phyloP scores from a whole-genome alignment of 2,329 filamentous ascomycete genomes.

The Apiospora koreana region DNA sequence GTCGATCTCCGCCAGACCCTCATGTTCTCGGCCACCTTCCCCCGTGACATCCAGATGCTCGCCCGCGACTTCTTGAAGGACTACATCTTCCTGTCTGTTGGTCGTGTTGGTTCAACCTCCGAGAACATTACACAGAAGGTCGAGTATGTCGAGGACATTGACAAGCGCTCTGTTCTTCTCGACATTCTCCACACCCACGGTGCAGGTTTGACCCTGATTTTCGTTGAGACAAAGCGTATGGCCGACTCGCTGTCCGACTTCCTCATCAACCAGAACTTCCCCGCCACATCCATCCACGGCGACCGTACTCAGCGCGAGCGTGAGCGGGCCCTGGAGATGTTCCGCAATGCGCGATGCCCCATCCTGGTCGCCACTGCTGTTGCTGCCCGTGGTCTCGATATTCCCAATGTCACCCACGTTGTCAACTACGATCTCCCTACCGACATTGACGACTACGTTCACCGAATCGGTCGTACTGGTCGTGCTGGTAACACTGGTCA shows the following conservation, averaged over 20 bases:
- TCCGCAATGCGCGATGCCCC: slow-evolving; percentile 92
- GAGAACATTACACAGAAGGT: slow-evolving; percentile 99
- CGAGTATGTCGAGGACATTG: slow-evolving; percentile 93
- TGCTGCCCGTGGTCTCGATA: slow-evolving; percentile 87
- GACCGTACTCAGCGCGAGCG: slow-evolving; percentile 98
- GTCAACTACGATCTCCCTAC: slow-evolving; percentile 99
- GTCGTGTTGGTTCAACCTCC: slow-evolving; percentile 97
- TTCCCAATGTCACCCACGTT: slow-evolving; percentile 94
- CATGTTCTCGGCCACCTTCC: slow-evolving; percentile 99
- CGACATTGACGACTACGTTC: slow-evolving; percentile 98
- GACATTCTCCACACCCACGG: slow-evolving; percentile 96
- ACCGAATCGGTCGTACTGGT: slow-evolving; percentile 99
- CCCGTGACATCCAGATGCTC: slow-evolving; percentile 98
- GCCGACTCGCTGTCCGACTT: slow-evolving; percentile 97
- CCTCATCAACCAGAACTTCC: slow-evolving; percentile 97
- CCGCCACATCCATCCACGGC: slow-evolving; percentile 96
- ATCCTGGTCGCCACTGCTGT: slow-evolving; percentile 97
- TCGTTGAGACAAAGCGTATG: slow-evolving; percentile 99
- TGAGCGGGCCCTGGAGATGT: slow-evolving; percentile 96
- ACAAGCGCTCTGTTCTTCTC: slow-evolving; percentile 97
- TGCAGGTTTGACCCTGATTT: slow-evolving; percentile 88
- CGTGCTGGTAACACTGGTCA: slow-evolving; percentile 99
- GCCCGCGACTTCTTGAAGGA: slow-evolving; percentile 98
- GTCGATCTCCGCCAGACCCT: slow-evolving; percentile 89
- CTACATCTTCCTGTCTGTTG: slow-evolving; percentile 98